Conservation (phyloP, 2,329 filamentous ascomycete species). For the Davidsoniella neocaledoniae region DNA sequence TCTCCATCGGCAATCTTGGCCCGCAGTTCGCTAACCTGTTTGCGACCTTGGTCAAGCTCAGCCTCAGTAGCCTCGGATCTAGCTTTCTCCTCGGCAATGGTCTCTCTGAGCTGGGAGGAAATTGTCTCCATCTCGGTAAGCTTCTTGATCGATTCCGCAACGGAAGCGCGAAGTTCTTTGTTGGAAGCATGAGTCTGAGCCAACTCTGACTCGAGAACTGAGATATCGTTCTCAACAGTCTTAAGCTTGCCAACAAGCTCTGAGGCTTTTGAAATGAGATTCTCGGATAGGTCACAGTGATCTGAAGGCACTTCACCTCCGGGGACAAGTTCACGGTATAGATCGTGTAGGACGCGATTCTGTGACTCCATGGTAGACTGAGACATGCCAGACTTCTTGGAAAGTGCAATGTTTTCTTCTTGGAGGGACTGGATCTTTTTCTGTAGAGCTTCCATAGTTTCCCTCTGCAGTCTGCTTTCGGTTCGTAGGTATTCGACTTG, state of each 20-base stretch:
- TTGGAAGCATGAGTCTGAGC: conserved; percentile 39
- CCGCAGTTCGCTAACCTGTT: conserved; percentile 51
- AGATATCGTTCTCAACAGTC: conserved; percentile 40
- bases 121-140: conserved; percentile 35
- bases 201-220: conserved; percentile 45
- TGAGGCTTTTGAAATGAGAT: conserved; percentile 38
- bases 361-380: conserved; percentile 37
- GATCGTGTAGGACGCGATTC: conserved; percentile 36
- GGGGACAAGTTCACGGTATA: conserved; percentile 41
- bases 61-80: conserved; percentile 36
- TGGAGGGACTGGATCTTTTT: conserved; percentile 37
- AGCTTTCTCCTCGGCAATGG: conserved; percentile 34
- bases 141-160: conserved; percentile 26
- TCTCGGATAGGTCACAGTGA: conserved; percentile 39
- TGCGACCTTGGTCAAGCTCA: conserved; percentile 46
- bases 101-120: conserved; percentile 35
- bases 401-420: conserved; percentile 35
- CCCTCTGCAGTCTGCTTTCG: conserved; percentile 40
- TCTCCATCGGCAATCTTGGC: conserved; percentile 65
- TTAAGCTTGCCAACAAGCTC: conserved; percentile 43
- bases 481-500: conserved; percentile 47
- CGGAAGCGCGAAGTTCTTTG: conserved; percentile 38
- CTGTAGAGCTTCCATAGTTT: conserved; percentile 42
- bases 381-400: conserved; percentile 31
- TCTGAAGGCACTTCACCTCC: conserved; percentile 37